Evolutionary conservation across 2,329 filamentous ascomycete genomes (phyloP), one percentile per base, ranked within the genome.

Genomic region (Ceratocystis lukuohia): DNA sequence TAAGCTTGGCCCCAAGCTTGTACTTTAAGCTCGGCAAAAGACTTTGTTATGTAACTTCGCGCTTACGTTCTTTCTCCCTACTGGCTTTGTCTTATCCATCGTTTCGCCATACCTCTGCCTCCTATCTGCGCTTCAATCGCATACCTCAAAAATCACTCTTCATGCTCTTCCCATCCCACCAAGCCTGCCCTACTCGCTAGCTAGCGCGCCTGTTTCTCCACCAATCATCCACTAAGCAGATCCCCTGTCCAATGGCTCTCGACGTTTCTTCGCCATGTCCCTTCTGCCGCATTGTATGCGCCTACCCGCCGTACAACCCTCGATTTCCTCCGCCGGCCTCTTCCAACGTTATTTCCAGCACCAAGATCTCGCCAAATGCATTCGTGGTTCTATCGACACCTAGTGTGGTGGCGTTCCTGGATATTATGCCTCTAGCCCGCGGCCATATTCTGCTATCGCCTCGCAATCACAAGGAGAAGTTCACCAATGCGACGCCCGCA

Each of bases 381-480:
- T 86, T 84, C 72, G 72, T 96, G 37, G 82, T 96, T 41, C 82
- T 96, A 67, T 89, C 89, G 1, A 94, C 89, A 0, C 85, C 85
- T 1, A 75, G 85, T 69, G 84, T 94, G 33, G 77, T 97, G 69
- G 91, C 91, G 53, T 97, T 97, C 76, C 82, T 97, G 71, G 93
- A 97, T 77, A 96, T 96, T 72, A 83, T 95, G 79, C 94, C 94
- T 0, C 84, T 97, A 64, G 88, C 89, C 0, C 80, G 80, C 0
- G 92, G 92, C 1, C 93, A 97, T 78, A 76, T 96, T 5, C 82
- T 97, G 0, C 81, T 97, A 44, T 89, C 88, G 65, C 88, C 91
- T 7, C 83, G 94, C 50, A 73, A 78, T 45, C 94, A 97, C 78
- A 83, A 85, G 66, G 83, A 86, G 69, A 96, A 92, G 74, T 80